Evolutionary conservation across 2,329 filamentous ascomycete genomes (phyloP).

Genomic region (Sporothrix dimorphospora): DNA sequence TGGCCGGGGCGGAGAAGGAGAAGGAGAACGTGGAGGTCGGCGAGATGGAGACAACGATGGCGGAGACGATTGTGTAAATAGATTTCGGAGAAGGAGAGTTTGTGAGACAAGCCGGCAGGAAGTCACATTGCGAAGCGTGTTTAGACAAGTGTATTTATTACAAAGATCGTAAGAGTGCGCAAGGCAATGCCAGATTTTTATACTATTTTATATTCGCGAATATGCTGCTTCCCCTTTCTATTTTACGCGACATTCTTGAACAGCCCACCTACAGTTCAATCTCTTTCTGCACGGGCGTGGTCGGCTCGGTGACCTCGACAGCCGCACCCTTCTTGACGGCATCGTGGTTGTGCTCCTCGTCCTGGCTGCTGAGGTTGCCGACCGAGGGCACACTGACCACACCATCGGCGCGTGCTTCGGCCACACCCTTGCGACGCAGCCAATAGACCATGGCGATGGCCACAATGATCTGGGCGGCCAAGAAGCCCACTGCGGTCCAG

Average conservation of each 20-base stretch:
- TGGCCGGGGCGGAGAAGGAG: background rate
- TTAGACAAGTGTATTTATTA: no score
- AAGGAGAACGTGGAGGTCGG: slow-evolving; percentile 7
- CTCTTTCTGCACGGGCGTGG: background rate
- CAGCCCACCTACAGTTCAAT: background rate
- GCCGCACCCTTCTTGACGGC: background rate
- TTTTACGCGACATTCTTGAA: no score
- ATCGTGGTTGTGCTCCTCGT: background rate
- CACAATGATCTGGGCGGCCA: background rate
- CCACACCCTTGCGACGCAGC: background rate
- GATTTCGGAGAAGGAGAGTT: no score
- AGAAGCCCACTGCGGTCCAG: background rate
- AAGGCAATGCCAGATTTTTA: no score
- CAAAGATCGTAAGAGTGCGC: no score
- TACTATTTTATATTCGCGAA: no score
- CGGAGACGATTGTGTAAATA: background rate
- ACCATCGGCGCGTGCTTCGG: background rate
- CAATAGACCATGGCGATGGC: background rate
- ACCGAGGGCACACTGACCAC: background rate
- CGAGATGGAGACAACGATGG: background rate
- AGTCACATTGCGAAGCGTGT: no score
- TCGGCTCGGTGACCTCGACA: background rate
- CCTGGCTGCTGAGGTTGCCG: background rate
- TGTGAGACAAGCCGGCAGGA: no score
- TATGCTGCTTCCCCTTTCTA: no score